phyloP scores from a whole-genome alignment of 2,329 filamentous ascomycete genomes.

The Penicillium sp. region DNA sequence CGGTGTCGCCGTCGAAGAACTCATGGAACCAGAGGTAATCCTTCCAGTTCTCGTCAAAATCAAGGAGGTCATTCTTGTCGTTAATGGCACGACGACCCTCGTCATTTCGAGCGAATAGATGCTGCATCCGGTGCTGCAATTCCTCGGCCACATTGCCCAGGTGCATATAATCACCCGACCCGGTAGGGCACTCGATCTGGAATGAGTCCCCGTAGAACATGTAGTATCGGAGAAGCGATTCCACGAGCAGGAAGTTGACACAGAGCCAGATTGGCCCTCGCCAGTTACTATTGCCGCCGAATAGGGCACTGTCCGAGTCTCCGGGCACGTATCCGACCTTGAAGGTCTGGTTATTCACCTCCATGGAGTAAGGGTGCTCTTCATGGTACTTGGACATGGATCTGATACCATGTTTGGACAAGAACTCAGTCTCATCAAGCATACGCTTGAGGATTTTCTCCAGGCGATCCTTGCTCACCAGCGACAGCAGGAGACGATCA shows the following conservation, averaged over 20 bases:
- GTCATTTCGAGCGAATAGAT: conserved; percentile 83
- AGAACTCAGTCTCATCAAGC: conserved; percentile 92
- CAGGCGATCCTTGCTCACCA: conserved; percentile 91
- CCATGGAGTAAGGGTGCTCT: conserved; percentile 89
- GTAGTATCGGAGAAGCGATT: conserved; percentile 92
- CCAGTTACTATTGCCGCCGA: conserved; percentile 98
- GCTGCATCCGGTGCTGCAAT: conserved; percentile 90
- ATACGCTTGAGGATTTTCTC: conserved; percentile 87
- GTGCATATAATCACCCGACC: conserved; percentile 94
- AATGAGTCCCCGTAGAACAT: conserved; percentile 91
- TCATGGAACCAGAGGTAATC: conserved; percentile 96
- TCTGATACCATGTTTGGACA: conserved; percentile 86
- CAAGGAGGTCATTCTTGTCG: conserved; percentile 78
- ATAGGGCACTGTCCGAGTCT: conserved; percentile 94
- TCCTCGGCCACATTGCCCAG: conserved; percentile 93
- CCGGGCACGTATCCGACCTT: conserved; percentile 87
- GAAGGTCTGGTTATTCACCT: conserved; percentile 90
- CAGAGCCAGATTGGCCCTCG: conserved; percentile 94
- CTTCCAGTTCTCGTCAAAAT: conserved; percentile 92
- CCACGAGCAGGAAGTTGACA: conserved; percentile 92
- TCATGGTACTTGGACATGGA: conserved; percentile 92
- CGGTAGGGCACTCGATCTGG: conserved; percentile 90
- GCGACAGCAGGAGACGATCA: conserved; percentile 80
- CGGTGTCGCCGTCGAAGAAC: conserved; percentile 92
- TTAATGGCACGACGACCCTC: conserved; percentile 89